These are phyloP conservation scores for Aspergillus mulundensis DNA, from an alignment of 495 filamentous ascomycete species.

Conservation along the genomic window DNA sequence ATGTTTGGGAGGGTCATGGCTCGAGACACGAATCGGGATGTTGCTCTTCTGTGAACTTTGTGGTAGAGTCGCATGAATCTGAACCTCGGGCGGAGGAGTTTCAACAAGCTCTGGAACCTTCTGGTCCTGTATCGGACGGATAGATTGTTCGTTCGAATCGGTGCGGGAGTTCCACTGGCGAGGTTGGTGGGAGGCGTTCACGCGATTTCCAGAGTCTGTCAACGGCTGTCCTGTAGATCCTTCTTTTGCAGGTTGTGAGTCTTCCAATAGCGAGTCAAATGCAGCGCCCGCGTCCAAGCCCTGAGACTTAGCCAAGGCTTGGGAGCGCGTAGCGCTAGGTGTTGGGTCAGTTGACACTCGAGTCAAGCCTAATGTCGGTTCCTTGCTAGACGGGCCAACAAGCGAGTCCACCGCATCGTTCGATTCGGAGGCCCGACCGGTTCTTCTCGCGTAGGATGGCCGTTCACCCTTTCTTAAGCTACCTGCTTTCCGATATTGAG, in stretches of 20 bases:
- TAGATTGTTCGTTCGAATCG: conserved; percentile 48
- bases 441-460: conserved; percentile 70
- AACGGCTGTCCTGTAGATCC: not conserved
- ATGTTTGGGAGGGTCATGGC: conserved; percentile 43
- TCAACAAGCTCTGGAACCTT: conserved; percentile 67
- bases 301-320: conserved; percentile 24
- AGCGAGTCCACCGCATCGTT: conserved; percentile 52
- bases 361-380: conserved; percentile 52
- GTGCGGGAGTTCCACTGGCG: conserved; percentile 43
- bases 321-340: conserved; percentile 29
- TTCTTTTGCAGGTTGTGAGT: conserved; percentile 23
- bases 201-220: conserved; percentile 9
- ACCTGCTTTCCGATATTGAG: conserved; percentile 80
- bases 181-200: conserved; percentile 25
- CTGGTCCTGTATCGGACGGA: conserved; percentile 35
- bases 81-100: conserved; percentile 50
- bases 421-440: conserved; percentile 55
- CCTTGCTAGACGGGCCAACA: conserved; percentile 34
- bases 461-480: conserved; percentile 78
- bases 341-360: conserved; percentile 76
- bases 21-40: conserved; percentile 51
- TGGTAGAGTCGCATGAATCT: conserved; percentile 22
- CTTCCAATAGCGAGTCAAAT: conserved; percentile 28
- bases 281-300: conserved; percentile 24
- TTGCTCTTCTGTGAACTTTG: conserved; percentile 26